Conservation (phyloP, 164 flowering plant species). For the Magnolia changhungtana region DNA sequence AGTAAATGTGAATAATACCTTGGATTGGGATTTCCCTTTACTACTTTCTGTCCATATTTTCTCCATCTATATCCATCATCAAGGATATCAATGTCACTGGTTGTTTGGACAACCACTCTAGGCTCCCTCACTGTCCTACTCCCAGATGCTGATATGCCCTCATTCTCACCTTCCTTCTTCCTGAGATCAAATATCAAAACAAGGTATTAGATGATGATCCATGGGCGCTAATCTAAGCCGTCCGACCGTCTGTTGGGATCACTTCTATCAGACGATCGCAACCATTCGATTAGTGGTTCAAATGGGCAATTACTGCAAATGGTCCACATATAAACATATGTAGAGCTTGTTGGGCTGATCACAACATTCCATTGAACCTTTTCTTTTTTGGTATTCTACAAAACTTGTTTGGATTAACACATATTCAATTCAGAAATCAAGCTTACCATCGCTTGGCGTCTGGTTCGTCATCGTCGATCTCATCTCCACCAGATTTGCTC, state of each 20-base stretch:
- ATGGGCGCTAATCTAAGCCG: too few relatives aligned
- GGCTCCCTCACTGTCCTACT: slow-evolving; percentile 82
- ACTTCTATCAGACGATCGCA: too few relatives aligned
- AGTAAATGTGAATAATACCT: slow-evolving; percentile 35
- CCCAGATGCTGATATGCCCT: slow-evolving; percentile 47
- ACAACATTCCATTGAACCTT: too few relatives aligned
- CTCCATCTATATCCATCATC: slow-evolving; percentile 94
- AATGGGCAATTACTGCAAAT: too few relatives aligned
- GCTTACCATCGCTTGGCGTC: slow-evolving; percentile 70
- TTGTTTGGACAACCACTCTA: slow-evolving; percentile 84
- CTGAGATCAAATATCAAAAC: slow-evolving; percentile 32
- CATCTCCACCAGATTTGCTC: slow-evolving; percentile 57
- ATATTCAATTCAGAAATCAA: background rate
- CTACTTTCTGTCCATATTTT: slow-evolving; percentile 94
- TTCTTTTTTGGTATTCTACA: too few relatives aligned
- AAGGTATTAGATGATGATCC: too few relatives aligned
- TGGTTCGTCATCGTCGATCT: slow-evolving; percentile 66
- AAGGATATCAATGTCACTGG: slow-evolving; percentile 83
- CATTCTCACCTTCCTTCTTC: slow-evolving; percentile 68
- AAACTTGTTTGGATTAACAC: too few relatives aligned
- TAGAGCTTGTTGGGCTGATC: too few relatives aligned
- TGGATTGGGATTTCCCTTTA: slow-evolving; percentile 90
- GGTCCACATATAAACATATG: too few relatives aligned
- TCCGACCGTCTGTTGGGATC: too few relatives aligned
- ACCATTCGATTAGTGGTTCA: too few relatives aligned